Evolutionary conservation across 768 basidiomycete species (phyloP), one percentile per base, ranked within the genome.

Genomic region (Russula griseocarnosa): DNA sequence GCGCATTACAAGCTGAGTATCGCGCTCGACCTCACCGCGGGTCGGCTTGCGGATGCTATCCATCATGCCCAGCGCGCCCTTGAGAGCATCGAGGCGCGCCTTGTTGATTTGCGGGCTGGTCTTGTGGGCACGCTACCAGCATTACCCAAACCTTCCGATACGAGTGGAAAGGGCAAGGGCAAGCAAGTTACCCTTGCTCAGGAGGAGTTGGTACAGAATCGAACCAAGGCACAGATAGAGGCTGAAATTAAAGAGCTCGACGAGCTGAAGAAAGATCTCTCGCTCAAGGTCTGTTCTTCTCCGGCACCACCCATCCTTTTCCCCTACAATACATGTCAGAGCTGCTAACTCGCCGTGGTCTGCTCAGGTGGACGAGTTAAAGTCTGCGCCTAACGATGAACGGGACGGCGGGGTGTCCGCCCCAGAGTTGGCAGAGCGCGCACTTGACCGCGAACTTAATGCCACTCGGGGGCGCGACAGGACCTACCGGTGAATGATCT

Each of bases 1-100:
- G 92, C 88, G 7, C 93, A 97, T 73, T 97, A 94, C 73, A 94
- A 95, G 72, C 82, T 98, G 66, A 93, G 91, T 71, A 92, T 96
- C 73, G 94, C 91, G 14, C 86, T 94, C 46, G 95, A 98, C 73
- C 83, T 96, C 65, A 94, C 92, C 0, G 84, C 94, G 0, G 91
- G 92, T 3, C 83, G 88, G 13, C 84, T 95, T 6, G 79, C 86
- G 16, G 90, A 92, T 61, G 88, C 95, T 3, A 90, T 98, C 49
- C 68, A 73, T 16, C 92, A 97, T 61, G 92, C 89, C 1, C 85
- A 90, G 74, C 83, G 83, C 63, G 93, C 94, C 0, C 76, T 93
- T 20, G 83, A 83, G 69, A 93, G 91, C 67, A 88, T 97, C 4
- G 80, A 87, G 71, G 78, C 80, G 40, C 82, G 93, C 49, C 77